Percentiles rank a stretch among this genome's conserved stretches.
Evolutionary conservation across 2,329 filamentous ascomycete genomes (phyloP).

Genomic region (Xylariaceae sp.): DNA sequence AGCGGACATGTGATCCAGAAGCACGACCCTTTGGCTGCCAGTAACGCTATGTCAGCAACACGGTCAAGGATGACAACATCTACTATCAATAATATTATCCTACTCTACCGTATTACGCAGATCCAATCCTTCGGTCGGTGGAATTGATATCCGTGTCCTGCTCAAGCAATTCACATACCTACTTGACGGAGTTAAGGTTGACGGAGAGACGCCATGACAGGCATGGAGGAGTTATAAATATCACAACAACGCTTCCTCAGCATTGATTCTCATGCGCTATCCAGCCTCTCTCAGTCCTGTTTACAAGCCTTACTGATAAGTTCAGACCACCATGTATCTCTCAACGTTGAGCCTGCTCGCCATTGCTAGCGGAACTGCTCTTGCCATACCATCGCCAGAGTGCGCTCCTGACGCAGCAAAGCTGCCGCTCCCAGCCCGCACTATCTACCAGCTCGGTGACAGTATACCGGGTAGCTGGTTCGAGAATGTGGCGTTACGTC

Average conservation of each 20-base stretch:
- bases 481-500: constrained; percentile 10
- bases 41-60: no score
- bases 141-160: no score
- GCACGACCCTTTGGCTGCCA: no score
- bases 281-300: background rate
- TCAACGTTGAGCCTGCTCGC: constrained; percentile 8
- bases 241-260: background rate
- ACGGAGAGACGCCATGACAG: background rate
- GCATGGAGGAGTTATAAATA: background rate
- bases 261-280: background rate
- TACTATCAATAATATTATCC: background rate
- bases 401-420: background rate
- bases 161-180: background rate
- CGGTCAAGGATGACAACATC: background rate
- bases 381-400: background rate
- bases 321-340: background rate
- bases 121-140: no score
- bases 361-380: background rate
- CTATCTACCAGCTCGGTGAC: background rate
- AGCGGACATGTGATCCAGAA: no score
- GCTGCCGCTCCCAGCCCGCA: background rate
- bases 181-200: background rate
- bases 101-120: no score
- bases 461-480: background rate
- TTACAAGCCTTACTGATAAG: background rate